Conservation (phyloP, 2,329 filamentous ascomycete species). For the Curvularia sp. region DNA sequence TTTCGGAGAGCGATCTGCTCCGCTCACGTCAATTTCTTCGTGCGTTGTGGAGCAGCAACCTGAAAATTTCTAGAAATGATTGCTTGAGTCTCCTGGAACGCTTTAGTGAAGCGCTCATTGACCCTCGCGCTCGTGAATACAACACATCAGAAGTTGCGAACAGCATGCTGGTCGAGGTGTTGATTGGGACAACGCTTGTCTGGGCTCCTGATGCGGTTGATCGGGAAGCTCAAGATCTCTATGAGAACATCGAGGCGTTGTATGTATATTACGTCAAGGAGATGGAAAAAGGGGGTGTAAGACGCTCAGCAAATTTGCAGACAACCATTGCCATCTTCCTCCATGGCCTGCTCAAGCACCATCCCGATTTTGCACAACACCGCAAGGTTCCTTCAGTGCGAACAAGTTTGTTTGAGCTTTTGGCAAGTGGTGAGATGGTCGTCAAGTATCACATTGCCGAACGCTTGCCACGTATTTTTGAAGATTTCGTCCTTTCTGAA, state of each 20-base stretch:
- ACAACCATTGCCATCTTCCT: constrained; percentile 73
- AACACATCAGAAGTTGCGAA: constrained; percentile 51
- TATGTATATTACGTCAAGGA: constrained; percentile 79
- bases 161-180: constrained; percentile 45
- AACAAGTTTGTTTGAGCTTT: constrained; percentile 76
- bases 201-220: constrained; percentile 37
- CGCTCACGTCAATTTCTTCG: constrained; percentile 41
- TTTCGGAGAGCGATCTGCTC: constrained; percentile 42
- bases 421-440: constrained; percentile 69
- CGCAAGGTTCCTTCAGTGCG: constrained; percentile 68
- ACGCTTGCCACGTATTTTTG: constrained; percentile 76
- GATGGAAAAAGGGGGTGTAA: constrained; percentile 70
- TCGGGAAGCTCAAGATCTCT: constrained; percentile 54
- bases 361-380: constrained; percentile 70
- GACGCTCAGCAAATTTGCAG: constrained; percentile 71
- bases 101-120: constrained; percentile 42
- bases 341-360: constrained; percentile 70
- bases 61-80: constrained; percentile 32
- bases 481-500: constrained; percentile 78
- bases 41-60: constrained; percentile 33
- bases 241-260: constrained; percentile 73
- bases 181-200: constrained; percentile 39
- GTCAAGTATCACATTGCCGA: constrained; percentile 80
- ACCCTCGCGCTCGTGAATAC: constrained; percentile 46
- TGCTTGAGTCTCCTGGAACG: constrained; percentile 42